Base-by-base conservation (phyloP, 2,329 filamentous ascomycete species). In the Neonectria coccinea region DNA sequence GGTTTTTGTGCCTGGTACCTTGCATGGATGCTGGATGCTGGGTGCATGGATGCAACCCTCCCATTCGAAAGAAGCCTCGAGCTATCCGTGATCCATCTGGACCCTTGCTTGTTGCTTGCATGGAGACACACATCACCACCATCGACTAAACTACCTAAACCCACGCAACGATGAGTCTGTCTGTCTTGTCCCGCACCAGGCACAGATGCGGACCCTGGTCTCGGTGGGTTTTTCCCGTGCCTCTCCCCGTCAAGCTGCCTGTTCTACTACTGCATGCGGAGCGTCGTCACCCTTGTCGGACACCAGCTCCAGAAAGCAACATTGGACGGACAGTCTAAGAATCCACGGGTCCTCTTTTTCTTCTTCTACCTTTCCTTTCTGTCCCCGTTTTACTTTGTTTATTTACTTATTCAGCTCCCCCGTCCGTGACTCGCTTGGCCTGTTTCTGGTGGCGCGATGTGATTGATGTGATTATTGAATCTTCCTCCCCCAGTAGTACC, bases 391-490 rank as follows among this genome's bases (percentile, higher is more conserved):
- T 41, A n/a, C 36, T 53, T 31, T 39, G 9, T 53, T 53, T 47
- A 16, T 51, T 42, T 27, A 14, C 12, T 47, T 12, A 5, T 7
- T 29, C 31, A 61, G 50, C 33, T 50, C 51, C 41, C 51, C 18
- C 42, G 42, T 45, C 18, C 41, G 11, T 22, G 11, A 27, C 31
- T 50, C 42, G 57, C 41, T 44, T 61, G 33, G 18, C 25, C 20
- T 14, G 54, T 54, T 47, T 14, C 31, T 14, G 54, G 48, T 47
- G 53, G 59, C 48, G 48, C 18, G 25, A 57, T 57, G 60, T 63
- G 60, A 63, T 48, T 62, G 54, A 62, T 62, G 54, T 62, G 59
- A 57, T 63, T 52, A 63, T 56, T 42, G 53, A 55, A 48, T 45
- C 44, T 45, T n/a, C 25, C 27, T 14, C 31, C 44, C 52, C 50